These are phyloP conservation scores for Platanthera guangdongensis DNA, from an alignment of 106 monocot species.

Conservation along the genomic window DNA sequence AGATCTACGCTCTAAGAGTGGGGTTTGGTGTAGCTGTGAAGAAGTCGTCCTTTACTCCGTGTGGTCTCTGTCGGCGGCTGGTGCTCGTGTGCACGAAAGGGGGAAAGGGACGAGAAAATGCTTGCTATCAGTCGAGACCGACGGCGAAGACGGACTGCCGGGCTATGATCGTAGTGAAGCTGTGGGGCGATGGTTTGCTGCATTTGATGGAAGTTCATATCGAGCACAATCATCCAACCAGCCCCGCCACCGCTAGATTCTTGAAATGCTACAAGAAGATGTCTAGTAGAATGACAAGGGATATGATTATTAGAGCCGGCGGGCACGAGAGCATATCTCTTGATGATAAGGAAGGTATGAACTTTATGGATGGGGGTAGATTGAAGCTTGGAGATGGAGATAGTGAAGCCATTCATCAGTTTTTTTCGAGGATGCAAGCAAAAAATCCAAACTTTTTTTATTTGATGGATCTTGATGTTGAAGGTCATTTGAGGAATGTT, in stretches of 20 bases:
- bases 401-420: conserved; percentile 28
- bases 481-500: conserved; percentile 49
- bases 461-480: conserved; percentile 36
- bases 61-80: conserved; percentile 31
- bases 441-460: conserved; percentile 48
- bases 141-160: conserved; percentile 46
- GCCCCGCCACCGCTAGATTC: conserved; percentile 23
- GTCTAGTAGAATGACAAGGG: conserved; percentile 22
- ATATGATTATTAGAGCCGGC: conserved; percentile 19
- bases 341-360: conserved; percentile 21
- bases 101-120: conserved; percentile 36
- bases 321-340: conserved; percentile 18
- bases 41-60: conserved; percentile 38
- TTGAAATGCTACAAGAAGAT: conserved; percentile 37
- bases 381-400: conserved; percentile 34
- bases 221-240: conserved; percentile 48
- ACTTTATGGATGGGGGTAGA: conserved; percentile 27
- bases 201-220: conserved; percentile 39
- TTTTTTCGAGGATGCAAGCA: conserved; percentile 37
- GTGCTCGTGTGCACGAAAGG: conserved; percentile 43
- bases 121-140: conserved; percentile 46
- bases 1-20: conserved; percentile 37
- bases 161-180: conserved; percentile 32
- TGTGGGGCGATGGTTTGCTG: conserved; percentile 43
- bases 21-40: conserved; percentile 49